Evolutionary conservation across 73 alveolate species (phyloP).

Genomic region (Tetrahymena elliotti): DNA sequence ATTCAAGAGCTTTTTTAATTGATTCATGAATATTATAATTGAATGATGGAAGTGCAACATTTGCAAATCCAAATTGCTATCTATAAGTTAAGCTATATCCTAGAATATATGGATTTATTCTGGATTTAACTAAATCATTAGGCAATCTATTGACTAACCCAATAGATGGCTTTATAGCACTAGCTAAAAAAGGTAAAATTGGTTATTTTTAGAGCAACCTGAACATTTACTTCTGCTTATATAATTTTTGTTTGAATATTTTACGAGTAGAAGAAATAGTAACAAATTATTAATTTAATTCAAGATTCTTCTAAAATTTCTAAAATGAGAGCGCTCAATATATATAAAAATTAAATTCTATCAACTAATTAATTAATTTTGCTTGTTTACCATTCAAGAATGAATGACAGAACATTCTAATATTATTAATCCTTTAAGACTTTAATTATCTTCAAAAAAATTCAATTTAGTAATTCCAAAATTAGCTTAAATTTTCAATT

Average conservation of each 20-base stretch:
- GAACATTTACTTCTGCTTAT: not conserved
- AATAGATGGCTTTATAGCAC: not conserved
- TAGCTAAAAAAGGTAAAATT: not conserved
- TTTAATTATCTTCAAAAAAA: too few species aligned
- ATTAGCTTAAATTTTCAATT: too few species aligned
- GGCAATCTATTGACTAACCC: not conserved
- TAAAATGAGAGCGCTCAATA: not conserved
- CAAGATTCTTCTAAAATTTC: not conserved
- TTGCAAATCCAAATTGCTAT: not conserved
- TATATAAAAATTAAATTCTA: not conserved
- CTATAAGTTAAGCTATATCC: not conserved
- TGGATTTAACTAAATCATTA: not conserved
- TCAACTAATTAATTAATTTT: not conserved
- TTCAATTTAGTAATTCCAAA: too few species aligned
- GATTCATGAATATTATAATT: constrained; percentile 17
- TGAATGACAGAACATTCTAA: not conserved
- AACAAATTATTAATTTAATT: not conserved
- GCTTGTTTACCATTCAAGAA: not conserved
- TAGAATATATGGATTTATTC: not conserved
- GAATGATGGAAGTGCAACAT: constrained; percentile 13
- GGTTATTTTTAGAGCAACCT: not conserved
- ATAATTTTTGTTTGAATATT: too few species aligned
- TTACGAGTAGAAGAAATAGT: not conserved
- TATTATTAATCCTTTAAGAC: not conserved
- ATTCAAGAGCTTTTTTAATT: not conserved